Evolutionary conservation across 2,329 filamentous ascomycete genomes (phyloP).

Genomic region (Dendrostoma leiphaemia): DNA sequence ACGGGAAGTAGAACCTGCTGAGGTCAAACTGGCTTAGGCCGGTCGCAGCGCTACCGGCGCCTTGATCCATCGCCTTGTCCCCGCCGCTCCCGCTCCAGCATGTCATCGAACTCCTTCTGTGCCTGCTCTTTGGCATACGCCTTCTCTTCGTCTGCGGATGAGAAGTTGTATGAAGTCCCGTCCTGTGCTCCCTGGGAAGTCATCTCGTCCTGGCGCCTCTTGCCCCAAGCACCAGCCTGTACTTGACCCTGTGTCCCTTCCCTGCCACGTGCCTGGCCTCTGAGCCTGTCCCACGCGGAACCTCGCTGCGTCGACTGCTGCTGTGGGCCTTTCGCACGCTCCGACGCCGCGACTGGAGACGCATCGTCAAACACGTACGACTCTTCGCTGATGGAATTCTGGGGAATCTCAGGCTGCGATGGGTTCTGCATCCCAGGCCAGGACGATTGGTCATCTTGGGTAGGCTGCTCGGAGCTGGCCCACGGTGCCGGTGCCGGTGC

Average conservation of each 20-base stretch:
- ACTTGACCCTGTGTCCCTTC: neutral
- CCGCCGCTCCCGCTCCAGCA: conserved; percentile 43
- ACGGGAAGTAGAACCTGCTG: too few species aligned
- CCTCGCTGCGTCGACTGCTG: neutral
- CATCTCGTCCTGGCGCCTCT: conserved; percentile 24
- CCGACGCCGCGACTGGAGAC: conserved; percentile 14
- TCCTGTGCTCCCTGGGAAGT: conserved; percentile 14
- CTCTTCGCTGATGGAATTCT: neutral
- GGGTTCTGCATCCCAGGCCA: conserved; percentile 3
- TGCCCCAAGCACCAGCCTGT: conserved; percentile 3
- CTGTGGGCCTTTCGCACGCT: neutral
- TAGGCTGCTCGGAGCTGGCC: conserved; percentile 4
- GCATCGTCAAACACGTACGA: conserved; percentile 18
- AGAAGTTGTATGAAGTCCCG: conserved; percentile 31
- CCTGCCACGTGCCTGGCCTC: conserved; percentile 3
- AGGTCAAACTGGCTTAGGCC: too few species aligned
- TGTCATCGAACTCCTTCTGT: conserved; percentile 48
- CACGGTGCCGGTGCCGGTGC: conserved; percentile 1
- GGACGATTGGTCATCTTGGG: neutral
- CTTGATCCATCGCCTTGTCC: neutral
- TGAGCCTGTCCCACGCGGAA: conserved; percentile 19
- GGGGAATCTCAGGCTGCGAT: neutral
- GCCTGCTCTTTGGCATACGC: conserved; percentile 41
- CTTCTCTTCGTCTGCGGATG: conserved; percentile 35
- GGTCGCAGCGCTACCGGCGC: neutral